Evolutionary conservation across 2,329 filamentous ascomycete species (phyloP).

Genomic region (Coleophoma cylindrospora): DNA sequence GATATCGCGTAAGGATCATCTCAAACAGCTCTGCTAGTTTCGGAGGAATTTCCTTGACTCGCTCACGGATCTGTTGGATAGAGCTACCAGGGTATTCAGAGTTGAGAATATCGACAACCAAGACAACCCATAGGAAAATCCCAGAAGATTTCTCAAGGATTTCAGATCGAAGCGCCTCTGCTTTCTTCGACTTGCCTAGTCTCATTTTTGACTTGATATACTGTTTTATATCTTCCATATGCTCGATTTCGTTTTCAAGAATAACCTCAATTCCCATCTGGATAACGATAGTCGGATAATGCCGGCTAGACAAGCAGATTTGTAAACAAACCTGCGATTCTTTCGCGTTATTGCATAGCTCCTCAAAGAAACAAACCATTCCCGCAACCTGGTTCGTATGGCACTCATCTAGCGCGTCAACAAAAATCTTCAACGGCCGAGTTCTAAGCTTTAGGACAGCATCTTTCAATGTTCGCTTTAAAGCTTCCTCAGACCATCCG

Average conservation of each 20-base stretch:
- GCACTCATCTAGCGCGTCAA: constrained; percentile 33
- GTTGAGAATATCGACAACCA: constrained; percentile 34
- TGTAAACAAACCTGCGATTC: constrained; percentile 5
- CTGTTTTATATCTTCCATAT: constrained; percentile 15
- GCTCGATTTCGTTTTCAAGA: constrained; percentile 17
- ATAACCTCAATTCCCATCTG: constrained; percentile 11
- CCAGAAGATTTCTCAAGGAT: constrained; percentile 15
- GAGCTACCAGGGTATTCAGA: constrained; percentile 29
- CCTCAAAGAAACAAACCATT: constrained; percentile 26
- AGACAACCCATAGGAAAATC: constrained; percentile 17
- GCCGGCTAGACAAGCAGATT: constrained; percentile 22
- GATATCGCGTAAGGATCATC: constrained; percentile 31
- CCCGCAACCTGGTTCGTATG: constrained; percentile 19
- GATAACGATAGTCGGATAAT: constrained; percentile 22
- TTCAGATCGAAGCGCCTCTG: constrained; percentile 11
- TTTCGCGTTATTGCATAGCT: constrained; percentile 12
- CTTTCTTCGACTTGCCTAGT: constrained; percentile 6
- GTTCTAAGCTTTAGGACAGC: constrained; percentile 22
- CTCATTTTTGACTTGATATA: constrained; percentile 15
- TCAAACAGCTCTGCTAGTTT: not conserved
- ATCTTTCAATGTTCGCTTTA: constrained; percentile 18
- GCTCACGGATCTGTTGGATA: constrained; percentile 28
- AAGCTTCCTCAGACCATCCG: constrained; percentile 19
- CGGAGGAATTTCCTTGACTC: constrained; percentile 42
- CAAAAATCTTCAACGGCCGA: constrained; percentile 25